These are phyloP conservation scores for Syncephalastrum contaminatum DNA, from an alignment of 371 early-diverging fungal genomes.

Conservation along the genomic window DNA sequence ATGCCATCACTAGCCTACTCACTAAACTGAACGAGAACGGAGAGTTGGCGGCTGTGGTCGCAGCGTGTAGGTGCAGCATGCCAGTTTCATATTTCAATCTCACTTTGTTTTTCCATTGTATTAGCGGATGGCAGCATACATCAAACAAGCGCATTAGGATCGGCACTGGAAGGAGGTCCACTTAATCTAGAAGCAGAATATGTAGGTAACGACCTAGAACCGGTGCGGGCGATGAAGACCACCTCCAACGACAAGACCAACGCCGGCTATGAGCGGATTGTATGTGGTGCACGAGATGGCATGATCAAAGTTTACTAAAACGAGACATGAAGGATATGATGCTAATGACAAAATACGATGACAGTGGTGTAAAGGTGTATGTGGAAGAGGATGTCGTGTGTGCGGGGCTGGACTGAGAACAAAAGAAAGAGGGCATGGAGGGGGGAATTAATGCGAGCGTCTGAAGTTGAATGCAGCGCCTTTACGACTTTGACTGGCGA, in stretches of 20 bases:
- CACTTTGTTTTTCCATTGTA: not conserved
- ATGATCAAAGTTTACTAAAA: constrained; percentile 34
- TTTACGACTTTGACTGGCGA: constrained; percentile 30
- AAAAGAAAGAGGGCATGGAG: too few relatives aligned
- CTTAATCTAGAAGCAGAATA: constrained; percentile 24
- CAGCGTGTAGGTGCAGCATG: constrained; percentile 24
- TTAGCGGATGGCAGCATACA: constrained; percentile 44
- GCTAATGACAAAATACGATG: not conserved
- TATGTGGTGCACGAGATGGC: constrained; percentile 36
- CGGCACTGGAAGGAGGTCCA: constrained; percentile 3
- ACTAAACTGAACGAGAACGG: constrained; percentile 27
- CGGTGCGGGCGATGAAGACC: constrained; percentile 22
- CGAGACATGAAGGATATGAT: constrained; percentile 2
- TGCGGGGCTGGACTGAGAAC: too few relatives aligned
- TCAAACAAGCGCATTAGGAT: constrained; percentile 25
- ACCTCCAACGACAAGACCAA: constrained; percentile 10
- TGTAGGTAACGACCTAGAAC: constrained; percentile 41
- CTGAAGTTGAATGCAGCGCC: constrained; percentile 38
- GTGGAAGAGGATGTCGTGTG: too few relatives aligned
- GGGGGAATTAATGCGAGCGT: constrained; percentile 20
- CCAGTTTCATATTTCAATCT: not conserved
- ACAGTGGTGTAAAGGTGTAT: too few relatives aligned
- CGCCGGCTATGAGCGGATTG: constrained; percentile 18
- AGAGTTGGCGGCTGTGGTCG: constrained; percentile 23
- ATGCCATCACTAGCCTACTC: constrained; percentile 25